Evolutionary conservation across 179 eudicot genomes (phyloP), one percentile per base, ranked within the genome.

Genomic region (Gypsophila paniculata): DNA sequence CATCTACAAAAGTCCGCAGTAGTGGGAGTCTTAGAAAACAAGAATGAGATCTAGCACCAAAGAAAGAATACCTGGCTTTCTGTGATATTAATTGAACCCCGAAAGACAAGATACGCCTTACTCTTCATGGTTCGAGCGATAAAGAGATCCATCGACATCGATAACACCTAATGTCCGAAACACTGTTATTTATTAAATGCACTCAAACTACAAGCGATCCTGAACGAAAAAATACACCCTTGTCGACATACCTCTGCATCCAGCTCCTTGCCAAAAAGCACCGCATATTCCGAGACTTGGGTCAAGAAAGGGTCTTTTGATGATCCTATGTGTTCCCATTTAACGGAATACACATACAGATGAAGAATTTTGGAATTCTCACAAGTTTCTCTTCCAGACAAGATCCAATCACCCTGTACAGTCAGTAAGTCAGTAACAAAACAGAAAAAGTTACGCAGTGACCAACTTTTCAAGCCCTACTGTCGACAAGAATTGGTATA

Each of bases 81-180:
- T 68, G 89, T 79, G 75, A 94, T 77, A 76, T 86, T 84, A 73
- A 92, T 75, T 42, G 83, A 68, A 59, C 99, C 93, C 80, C 84
- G 85, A 74, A 81, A 90, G 77, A 85, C 84, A 74, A 92, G 91
- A 79, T 89, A 87, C 72, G 96, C 83, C 82, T 90, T 94, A 76
- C 90, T 83, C 82, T 90, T 82, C 89, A 94, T 80, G 73, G 97
- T 85, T 81, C 99, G 92, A 75, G 99, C 94, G 68, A 94, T 83
- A 88, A 94, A 94, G 82, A 94, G 88, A 88, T 94, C 99, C 92
- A 90, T 88, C 34, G 92, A 89, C 97, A 94, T 89, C 87, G 97
- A 91, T 88, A 90, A 88, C 80, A 91, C 99, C 99, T 94, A 65
- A 70, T 62, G 19, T 70, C 44, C 36, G 46, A 65, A 15, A n/a